Base-by-base conservation (phyloP, 352 stramenopile species). In the Phytophthora hybrid region DNA sequence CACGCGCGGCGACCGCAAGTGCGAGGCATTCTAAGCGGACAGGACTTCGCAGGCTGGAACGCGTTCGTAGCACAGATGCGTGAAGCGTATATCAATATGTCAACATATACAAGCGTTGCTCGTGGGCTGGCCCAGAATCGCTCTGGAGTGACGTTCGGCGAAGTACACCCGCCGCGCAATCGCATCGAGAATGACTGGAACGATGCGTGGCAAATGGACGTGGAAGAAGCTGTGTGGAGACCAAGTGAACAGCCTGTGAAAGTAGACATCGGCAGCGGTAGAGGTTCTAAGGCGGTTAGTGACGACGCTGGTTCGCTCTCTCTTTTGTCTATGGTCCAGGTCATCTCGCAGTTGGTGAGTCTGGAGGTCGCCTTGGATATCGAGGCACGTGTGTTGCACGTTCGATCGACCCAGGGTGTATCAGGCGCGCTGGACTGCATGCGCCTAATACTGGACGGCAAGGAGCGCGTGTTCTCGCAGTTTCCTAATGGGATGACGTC, bases 31-130 rank as follows among this genome's bases (percentile, higher is more conserved):
- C 58, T 88, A 8, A 73, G 77, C 44, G 63, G 71, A 18, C 75
- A 80, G 26, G 74, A 74, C 1, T 85, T 88, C 41, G n/a, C 70
- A 0, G 81, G 79, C 9, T 88, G 81, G 81, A 72, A 64, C 18
- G 44, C 74, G 29, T 88, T 88, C 26, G 77, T 88, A 6, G 77
- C 74, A 3, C 81, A 88, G 68, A 82, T 88, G 62, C 76, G 79
- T 6, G 81, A 87, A 16, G 58, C 66, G 65, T 85, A 83, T 66
- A 81, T 88, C 18, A 59, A 53, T 18, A 57, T 66, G 11, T 52
- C 59, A 11, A 21, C 44, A 19, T n/a, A 8, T 8, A 7, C 41
- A 11, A 19, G 41, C 14, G 14, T 47, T 23, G 3, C 44, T 10
- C 44, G 44, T 23, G 16, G 18, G 5, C 5, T 11, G 6, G 41